Conservation (phyloP, 1,139 yeast species). For the Tardiomyces blankii region DNA sequence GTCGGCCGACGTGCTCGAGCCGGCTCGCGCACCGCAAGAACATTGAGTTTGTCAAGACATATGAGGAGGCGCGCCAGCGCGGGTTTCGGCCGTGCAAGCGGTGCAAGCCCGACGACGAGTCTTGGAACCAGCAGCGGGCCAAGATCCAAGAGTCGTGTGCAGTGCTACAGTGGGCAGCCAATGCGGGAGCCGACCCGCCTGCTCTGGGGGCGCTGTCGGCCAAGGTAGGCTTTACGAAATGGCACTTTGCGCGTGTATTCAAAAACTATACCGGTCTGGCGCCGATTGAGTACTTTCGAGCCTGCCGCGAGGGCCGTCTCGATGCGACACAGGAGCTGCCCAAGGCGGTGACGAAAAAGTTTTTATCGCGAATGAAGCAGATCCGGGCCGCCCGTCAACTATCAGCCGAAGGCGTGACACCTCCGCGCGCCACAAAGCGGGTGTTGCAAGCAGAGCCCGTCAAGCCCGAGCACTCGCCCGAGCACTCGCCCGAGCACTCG, state of each 20-base stretch:
- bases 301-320: slow-evolving; percentile 3
- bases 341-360: slow-evolving; percentile 6
- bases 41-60: slow-evolving; percentile 11
- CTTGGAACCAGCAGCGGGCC: slow-evolving; percentile 4
- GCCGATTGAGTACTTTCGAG: slow-evolving; percentile 12
- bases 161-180: slow-evolving; percentile 4
- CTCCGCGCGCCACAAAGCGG: neutral
- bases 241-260: slow-evolving; percentile 23
- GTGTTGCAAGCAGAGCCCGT: too few relatives aligned
- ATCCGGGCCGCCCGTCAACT: neutral
- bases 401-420: neutral
- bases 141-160: slow-evolving; percentile 6
- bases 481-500: neutral
- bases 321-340: slow-evolving; percentile 1
- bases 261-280: slow-evolving; percentile 19
- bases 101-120: slow-evolving; percentile 13
- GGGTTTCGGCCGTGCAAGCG: slow-evolving; percentile 18
- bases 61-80: slow-evolving; percentile 10
- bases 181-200: neutral
- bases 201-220: slow-evolving; percentile 11
- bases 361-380: neutral
- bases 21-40: slow-evolving; percentile 13
- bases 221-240: slow-evolving; percentile 17
- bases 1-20: slow-evolving; percentile 17
- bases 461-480: neutral